Conservation (phyloP, 1,139 yeast species). For the Pichia norvegensis region DNA sequence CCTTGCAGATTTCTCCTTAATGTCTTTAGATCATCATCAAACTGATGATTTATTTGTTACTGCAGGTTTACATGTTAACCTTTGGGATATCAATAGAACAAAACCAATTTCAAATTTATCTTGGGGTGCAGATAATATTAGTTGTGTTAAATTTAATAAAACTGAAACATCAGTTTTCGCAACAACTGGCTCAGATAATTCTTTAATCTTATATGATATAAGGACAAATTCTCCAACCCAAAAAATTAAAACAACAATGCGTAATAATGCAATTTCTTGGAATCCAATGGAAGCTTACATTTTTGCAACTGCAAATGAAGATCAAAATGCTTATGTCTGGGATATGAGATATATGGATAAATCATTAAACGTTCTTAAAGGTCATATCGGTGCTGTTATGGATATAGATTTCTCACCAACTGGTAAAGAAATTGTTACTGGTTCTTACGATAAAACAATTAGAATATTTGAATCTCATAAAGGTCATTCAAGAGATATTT, state of each 20-base stretch:
- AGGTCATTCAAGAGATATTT: constrained; percentile 91
- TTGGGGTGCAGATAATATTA: constrained; percentile 95
- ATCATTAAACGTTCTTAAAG: constrained; percentile 80
- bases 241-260: constrained; percentile 72
- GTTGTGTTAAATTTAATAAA: constrained; percentile 75
- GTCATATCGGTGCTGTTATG: constrained; percentile 93
- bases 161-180: constrained; percentile 88
- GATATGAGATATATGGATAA: constrained; percentile 88
- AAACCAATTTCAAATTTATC: constrained; percentile 70
- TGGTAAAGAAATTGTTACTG: constrained; percentile 92
- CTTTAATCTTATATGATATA: constrained; percentile 82
- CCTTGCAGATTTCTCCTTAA: constrained; percentile 77
- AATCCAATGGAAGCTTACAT: constrained; percentile 97
- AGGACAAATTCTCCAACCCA: constrained; percentile 92
- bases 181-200: constrained; percentile 86
- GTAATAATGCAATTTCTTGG: constrained; percentile 87
- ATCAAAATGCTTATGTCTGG: constrained; percentile 89
- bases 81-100: constrained; percentile 83
- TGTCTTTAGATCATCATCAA: constrained; percentile 80
- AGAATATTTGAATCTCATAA: constrained; percentile 60
- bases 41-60: constrained; percentile 73
- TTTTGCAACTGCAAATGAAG: constrained; percentile 90
- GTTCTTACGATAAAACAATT: constrained; percentile 89
- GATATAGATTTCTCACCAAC: constrained; percentile 95
- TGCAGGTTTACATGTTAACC: constrained; percentile 80